Evolutionary conservation across 2,329 filamentous ascomycete genomes (phyloP), one percentile per base, ranked within the genome.

Genomic region (Colletotrichum sp.): DNA sequence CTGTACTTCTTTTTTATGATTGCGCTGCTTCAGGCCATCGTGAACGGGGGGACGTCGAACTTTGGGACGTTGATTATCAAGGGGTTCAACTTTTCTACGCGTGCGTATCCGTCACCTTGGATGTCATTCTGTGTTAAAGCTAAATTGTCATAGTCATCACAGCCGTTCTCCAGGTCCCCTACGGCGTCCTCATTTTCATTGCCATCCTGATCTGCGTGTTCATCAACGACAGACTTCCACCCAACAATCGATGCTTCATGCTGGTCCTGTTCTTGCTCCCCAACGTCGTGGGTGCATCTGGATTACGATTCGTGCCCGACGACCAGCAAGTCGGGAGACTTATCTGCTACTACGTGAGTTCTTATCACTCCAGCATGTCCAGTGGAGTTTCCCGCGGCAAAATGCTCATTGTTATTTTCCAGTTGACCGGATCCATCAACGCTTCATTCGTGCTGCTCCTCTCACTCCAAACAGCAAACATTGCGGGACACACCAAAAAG

Each of bases 51-150:
- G 0, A 52, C 43, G 6, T 52, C 43, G 10, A 52, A 52, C n/a
- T 52, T 52, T 52, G 43, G n/a, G 6, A 52, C 43, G n/a, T 24
- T 52, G 43, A 52, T 24, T 0, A 21, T 52, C 10, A 52, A 52
- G 12, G 43, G 43, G 3, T 21, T 52, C 2, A 13, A 21, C 10
- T 52, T 52, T 24, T 52, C n/a, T 1, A 21, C 43, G n/a, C 43
- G 43, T 52, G 10, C 43, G 43, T 52, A 3, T 24, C 6, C 4
- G 3, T 13, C 12, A 52, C 43, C 43, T 13, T 0, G 2, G 10
- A 13, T 1, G 1, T 0, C n/a, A 21, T 52, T 1, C 0, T 52
- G n/a, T 13, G 10, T 13, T 13, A 1, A 1, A 1, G 43, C 43
- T 52, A 13, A 52, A 7, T 4, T 7, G 43, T 52, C 0, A 4